Evolutionary conservation across 108 stramenopile species (phyloP).

Genomic region (Phaeodactylum tricornutum): DNA sequence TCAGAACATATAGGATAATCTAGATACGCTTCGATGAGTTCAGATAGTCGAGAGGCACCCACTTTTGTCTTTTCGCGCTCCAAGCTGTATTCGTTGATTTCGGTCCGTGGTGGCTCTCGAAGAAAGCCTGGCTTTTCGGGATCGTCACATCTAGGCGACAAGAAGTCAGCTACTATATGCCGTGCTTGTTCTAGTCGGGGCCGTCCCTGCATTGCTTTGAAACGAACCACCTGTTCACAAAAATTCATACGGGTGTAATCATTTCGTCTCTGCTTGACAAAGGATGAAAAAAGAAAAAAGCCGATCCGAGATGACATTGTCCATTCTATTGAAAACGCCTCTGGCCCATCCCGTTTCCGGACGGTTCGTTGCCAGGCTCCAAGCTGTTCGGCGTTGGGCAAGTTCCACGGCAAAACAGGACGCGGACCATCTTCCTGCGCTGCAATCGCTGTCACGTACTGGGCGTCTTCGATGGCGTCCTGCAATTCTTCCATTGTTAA

Average conservation of each 20-base stretch:
- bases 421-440: slow-evolving; percentile 69
- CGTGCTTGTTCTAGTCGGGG: slow-evolving; percentile 24
- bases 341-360: no score
- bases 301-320: slow-evolving; percentile 30
- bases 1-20: slow-evolving; percentile 6
- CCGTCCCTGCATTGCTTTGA: slow-evolving; percentile 35
- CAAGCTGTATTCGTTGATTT: slow-evolving; percentile 3
- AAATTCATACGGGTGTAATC: slow-evolving; percentile 73
- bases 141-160: no score
- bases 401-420: slow-evolving; percentile 66
- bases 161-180: no score
- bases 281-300: slow-evolving; percentile 60
- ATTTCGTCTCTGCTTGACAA: slow-evolving; percentile 42
- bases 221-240: slow-evolving; percentile 56
- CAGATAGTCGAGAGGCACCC: not conserved
- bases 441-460: slow-evolving; percentile 79
- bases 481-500: slow-evolving; percentile 83
- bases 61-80: no score
- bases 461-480: slow-evolving; percentile 85
- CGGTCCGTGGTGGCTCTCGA: slow-evolving; percentile 1
- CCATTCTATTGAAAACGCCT: slow-evolving; percentile 62
- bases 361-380: slow-evolving; percentile 32
- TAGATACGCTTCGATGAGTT: not conserved
- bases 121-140: no score
- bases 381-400: slow-evolving; percentile 54